Evolutionary conservation across 148 eudicot genomes (phyloP), one percentile per base, ranked within the genome.

Genomic region (Drosera capensis): DNA sequence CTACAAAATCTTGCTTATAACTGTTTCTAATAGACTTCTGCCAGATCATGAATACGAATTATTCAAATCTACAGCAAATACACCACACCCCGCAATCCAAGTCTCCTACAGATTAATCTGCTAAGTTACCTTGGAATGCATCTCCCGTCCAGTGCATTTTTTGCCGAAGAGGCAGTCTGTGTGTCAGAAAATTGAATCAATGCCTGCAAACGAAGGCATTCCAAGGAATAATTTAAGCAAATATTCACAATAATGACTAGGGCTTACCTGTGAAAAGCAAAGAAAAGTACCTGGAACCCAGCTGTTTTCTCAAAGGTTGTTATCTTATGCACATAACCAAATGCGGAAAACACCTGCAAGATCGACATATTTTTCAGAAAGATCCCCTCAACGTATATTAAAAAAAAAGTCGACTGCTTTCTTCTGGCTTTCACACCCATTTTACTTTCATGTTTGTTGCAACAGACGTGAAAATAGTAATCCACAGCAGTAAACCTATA

Each of bases 251-350:
- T 34, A 19, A 29, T 29, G 19, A 37, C 13, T 15, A 34, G n/a
- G 14, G 11, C n/a, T 34, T 15, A 34, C n/a, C 38, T 9, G 45
- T 18, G 8, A 15, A 40, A 0, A 7, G 18, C 43, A 15, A 40
- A 14, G 15, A 37, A 15, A 15, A 1, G 14, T 47, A 73, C 99
- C 95, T 90, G 99, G 64, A 84, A 90, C 16, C 99, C 99, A 58
- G 99, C 97, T 38, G 97, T 88, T 72, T 88, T 88, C 71, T 88
- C 97, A 65, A 88, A 88, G 19, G 97, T 88, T 21, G 97, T 88
- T 39, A 88, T 88, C 67, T 88, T 88, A 53, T 88, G 97, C 45
- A 90, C 99, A 68, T 78, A 75, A 40, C 97, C 95, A 73, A 84
- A 90, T 23, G 95, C 87, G 25, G 95, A 90, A 61, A 84, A 84